Conservation (phyloP, 176 grass and related monocot genomes). For the Chloris gayana region DNA sequence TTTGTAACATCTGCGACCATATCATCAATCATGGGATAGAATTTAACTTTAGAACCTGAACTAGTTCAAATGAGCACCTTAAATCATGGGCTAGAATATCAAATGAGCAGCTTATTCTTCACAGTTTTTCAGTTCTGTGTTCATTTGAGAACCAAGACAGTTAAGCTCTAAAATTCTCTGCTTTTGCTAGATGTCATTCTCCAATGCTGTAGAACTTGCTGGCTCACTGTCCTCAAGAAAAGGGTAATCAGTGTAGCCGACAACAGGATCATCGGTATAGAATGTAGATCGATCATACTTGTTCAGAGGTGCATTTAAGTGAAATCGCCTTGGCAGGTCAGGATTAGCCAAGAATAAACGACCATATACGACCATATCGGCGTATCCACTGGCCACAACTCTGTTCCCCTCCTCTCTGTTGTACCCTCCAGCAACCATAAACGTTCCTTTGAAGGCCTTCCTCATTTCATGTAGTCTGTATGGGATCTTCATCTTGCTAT, state of each 20-base stretch:
- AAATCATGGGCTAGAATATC: no score
- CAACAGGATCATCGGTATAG: constrained; percentile 47
- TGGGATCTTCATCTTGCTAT: constrained; percentile 31
- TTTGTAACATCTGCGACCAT: background rate
- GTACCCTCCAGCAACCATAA: constrained; percentile 63
- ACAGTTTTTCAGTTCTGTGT: no score
- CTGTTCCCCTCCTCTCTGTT: constrained; percentile 52
- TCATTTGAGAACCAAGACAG: background rate
- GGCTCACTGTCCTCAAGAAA: constrained; percentile 43
- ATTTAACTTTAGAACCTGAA: background rate
- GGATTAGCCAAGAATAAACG: constrained; percentile 67
- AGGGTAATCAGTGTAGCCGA: constrained; percentile 57
- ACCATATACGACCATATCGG: constrained; percentile 54
- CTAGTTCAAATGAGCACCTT: background rate
- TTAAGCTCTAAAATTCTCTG: background rate
- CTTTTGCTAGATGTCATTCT: background rate
- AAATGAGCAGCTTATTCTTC: no score
- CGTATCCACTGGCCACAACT: constrained; percentile 46
- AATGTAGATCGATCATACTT: constrained; percentile 60
- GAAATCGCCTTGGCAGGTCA: constrained; percentile 55
- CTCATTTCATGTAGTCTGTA: constrained; percentile 50
- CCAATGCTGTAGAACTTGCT: background rate
- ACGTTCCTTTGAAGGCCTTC: constrained; percentile 45
- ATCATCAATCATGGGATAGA: background rate
- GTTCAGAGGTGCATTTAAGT: constrained; percentile 36